These are phyloP conservation scores for Rhodocollybia butyracea DNA, from an alignment of 768 basidiomycete species.

Conservation along the genomic window DNA sequence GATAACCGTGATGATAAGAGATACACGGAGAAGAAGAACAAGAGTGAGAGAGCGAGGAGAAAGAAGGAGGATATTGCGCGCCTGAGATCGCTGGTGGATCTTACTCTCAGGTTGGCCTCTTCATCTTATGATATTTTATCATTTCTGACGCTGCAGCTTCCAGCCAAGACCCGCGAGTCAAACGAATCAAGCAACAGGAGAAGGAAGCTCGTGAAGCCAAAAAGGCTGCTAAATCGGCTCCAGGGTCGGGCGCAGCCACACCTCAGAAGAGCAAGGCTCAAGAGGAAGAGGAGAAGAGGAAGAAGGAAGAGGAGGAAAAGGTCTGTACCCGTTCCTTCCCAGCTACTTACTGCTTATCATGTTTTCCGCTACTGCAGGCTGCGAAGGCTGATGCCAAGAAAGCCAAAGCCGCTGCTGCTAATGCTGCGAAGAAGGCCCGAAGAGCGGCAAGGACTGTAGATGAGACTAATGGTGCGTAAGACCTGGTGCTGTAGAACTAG, in stretches of 20 bases:
- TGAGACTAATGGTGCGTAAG: not conserved
- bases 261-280: conserved; percentile 64
- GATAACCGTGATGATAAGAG: conserved; percentile 98
- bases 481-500: too few species aligned
- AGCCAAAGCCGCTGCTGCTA: conserved; percentile 80
- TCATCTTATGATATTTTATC: not conserved
- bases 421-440: conserved; percentile 88
- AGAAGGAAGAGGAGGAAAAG: conserved; percentile 85
- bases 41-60: conserved; percentile 88
- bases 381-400: conserved; percentile 75
- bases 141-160: not conserved
- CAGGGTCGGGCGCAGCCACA: conserved; percentile 36
- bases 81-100: conserved; percentile 82
- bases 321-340: conserved; percentile 25
- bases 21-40: conserved; percentile 99
- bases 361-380: not conserved
- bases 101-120: conserved; percentile 52
- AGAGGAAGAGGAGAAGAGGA: conserved; percentile 73
- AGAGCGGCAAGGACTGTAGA: conserved; percentile 26
- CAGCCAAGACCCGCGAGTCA: conserved; percentile 89
- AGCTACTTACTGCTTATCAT: not conserved
- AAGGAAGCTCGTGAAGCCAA: conserved; percentile 93
- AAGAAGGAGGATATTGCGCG: conserved; percentile 98
- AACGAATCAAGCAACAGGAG: conserved; percentile 93
- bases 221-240: conserved; percentile 55